Base-by-base conservation (phyloP, 2,329 filamentous ascomycete genomes). In the Cladosporium sp. region DNA sequence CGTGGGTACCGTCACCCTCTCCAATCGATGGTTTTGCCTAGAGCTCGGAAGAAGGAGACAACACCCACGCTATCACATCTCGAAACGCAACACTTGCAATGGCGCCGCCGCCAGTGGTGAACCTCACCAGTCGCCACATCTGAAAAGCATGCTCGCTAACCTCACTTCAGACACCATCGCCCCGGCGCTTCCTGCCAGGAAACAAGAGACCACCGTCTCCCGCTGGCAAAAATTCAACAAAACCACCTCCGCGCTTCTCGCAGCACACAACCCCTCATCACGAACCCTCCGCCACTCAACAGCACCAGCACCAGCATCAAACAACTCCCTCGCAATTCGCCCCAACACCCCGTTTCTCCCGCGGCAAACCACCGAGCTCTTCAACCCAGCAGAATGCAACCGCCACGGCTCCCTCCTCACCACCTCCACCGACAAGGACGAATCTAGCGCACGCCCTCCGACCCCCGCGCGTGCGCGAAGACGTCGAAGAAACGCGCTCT, bases 101-200 rank as follows among this genome's bases (percentile, higher is more conserved):
- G n/a, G n/a, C n/a, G 22, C 5, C 22, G 4, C 22, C 22, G 22
- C 22, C 22, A 27, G 22, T 27, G 22, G 22, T 27, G 9, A 5
- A 27, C 9, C 22, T 27, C 22, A 27, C 9, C 22, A 27, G 22
- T 27, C 22, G 22, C 22, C 22, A 27, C 22, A 27, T 27, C 22
- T 5, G 22, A 4, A 27, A n/a, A n/a, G n/a, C n/a, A 27, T 27
- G 9, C 5, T 27, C 22, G 9, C 22, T 27, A 27, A 27, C 22
- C n/a, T 27, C 5, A 24, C 11, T 13, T 11, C 44, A 63, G 61
- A 57, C 57, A 13, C 61, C 61, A 7, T 63, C 61, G 38, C 61
- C 61, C 11, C 60, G 54, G 47, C 55, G 61, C n/a, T 64, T 63
- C 47, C 47, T 64, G 7, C 40, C 56, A 15, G 54, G 54, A 3